A percentile compares a stretch with the other conserved stretches of the same genome.
These are phyloP conservation scores for Peziza echinospora DNA, from an alignment of 495 filamentous ascomycete genomes.

Conservation along the genomic window DNA sequence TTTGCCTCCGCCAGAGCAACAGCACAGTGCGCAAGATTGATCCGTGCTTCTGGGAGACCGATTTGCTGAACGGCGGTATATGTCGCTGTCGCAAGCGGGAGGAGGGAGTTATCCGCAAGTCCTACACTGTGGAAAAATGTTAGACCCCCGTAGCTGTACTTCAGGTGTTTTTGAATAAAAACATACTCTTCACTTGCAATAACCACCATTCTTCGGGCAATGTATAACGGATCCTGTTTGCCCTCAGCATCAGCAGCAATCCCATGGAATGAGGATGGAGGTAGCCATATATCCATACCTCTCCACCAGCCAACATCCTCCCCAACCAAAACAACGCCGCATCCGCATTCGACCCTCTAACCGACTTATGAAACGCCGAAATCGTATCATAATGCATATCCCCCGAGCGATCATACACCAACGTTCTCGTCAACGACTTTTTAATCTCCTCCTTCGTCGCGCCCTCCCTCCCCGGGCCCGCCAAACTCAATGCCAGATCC, in stretches of 20 bases:
- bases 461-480: constrained; percentile 20
- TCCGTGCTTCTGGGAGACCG: constrained; percentile 83
- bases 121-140: constrained; percentile 30
- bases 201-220: constrained; percentile 77
- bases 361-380: constrained; percentile 87
- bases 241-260: neutral
- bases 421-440: constrained; percentile 57
- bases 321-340: constrained; percentile 82
- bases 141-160: neutral
- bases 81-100: constrained; percentile 62
- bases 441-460: constrained; percentile 49
- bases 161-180: neutral
- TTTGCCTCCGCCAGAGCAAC: constrained; percentile 62
- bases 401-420: constrained; percentile 84
- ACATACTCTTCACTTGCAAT: constrained; percentile 58
- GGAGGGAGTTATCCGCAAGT: constrained; percentile 67
- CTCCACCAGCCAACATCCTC: constrained; percentile 88
- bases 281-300: constrained; percentile 25
- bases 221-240: constrained; percentile 52
- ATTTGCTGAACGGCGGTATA: constrained; percentile 73
- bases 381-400: constrained; percentile 95
- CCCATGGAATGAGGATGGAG: neutral
- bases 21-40: constrained; percentile 70
- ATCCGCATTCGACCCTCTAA: constrained; percentile 69
- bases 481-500: constrained; percentile 30